phyloP scores from a whole-genome alignment of 1,284 basidiomycete species.

The Trichosporon sp. region DNA sequence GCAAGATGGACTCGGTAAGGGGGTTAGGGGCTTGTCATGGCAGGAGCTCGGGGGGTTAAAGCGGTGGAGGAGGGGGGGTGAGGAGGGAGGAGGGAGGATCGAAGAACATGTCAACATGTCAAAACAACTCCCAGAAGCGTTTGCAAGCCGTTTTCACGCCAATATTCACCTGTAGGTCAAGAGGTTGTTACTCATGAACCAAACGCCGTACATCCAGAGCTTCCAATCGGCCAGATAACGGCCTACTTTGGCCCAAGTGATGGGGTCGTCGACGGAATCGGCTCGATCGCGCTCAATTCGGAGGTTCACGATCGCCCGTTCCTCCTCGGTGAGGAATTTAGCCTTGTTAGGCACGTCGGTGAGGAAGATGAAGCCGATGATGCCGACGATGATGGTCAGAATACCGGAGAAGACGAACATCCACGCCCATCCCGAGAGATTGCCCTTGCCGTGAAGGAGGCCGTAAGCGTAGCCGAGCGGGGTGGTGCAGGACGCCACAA shows the following conservation, averaged over 20 bases:
- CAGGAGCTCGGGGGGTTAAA: too few relatives aligned
- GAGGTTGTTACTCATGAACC: constrained; percentile 47
- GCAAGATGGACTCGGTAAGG: too few relatives aligned
- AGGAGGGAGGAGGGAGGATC: too few relatives aligned
- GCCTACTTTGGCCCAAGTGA: constrained; percentile 50
- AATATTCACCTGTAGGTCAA: constrained; percentile 23
- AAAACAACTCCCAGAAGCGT: too few relatives aligned
- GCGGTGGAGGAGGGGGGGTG: too few relatives aligned
- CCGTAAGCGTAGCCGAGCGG: constrained; percentile 28
- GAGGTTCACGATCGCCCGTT: constrained; percentile 53
- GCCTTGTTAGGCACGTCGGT: constrained; percentile 59
- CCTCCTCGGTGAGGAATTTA: constrained; percentile 56
- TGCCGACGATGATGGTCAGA: constrained; percentile 40
- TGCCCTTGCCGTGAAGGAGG: constrained; percentile 24
- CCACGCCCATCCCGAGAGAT: constrained; percentile 14
- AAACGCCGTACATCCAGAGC: constrained; percentile 57
- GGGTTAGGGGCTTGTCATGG: too few relatives aligned
- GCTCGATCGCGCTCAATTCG: constrained; percentile 58
- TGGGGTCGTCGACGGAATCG: constrained; percentile 56
- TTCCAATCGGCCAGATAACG: constrained; percentile 54
- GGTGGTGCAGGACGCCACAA: constrained; percentile 25
- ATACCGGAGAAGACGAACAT: constrained; percentile 22
- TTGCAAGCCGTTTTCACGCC: too few relatives aligned
- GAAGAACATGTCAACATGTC: too few relatives aligned
- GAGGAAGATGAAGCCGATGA: constrained; percentile 43